These are phyloP conservation scores for Saraca asoca DNA, from an alignment of 331 rosid species.

Conservation along the genomic window DNA sequence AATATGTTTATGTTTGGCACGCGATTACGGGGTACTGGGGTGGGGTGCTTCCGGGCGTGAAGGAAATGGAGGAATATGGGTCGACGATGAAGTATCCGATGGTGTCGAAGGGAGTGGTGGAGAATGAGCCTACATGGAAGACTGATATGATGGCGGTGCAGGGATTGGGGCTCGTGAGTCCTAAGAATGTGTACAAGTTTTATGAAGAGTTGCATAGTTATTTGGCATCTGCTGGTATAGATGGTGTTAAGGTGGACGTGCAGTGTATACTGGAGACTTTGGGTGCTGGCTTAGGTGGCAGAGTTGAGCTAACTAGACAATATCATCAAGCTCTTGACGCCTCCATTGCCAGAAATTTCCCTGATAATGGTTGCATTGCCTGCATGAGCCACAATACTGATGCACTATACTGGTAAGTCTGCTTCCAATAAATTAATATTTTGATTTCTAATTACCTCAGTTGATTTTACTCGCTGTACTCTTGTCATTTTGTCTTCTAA, in stretches of 20 bases:
- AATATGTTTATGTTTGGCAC: slow-evolving; percentile 88
- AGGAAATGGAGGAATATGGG: slow-evolving; percentile 71
- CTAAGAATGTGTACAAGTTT: slow-evolving; percentile 60
- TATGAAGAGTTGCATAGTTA: slow-evolving; percentile 76
- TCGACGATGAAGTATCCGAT: slow-evolving; percentile 57
- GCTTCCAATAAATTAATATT: too few species aligned
- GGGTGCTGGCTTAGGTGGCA: slow-evolving; percentile 76
- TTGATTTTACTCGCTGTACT: too few species aligned
- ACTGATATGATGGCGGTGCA: slow-evolving; percentile 55
- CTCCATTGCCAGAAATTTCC: slow-evolving; percentile 72
- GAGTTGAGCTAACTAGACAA: slow-evolving; percentile 73
- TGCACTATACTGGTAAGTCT: slow-evolving; percentile 64
- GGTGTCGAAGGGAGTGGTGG: slow-evolving; percentile 60
- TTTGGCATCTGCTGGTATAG: slow-evolving; percentile 72
- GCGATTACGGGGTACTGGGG: slow-evolving; percentile 98
- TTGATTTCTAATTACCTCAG: too few species aligned
- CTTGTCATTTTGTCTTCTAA: too few species aligned
- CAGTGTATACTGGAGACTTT: slow-evolving; percentile 89
- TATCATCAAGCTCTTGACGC: slow-evolving; percentile 88
- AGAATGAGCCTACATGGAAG: slow-evolving; percentile 84
- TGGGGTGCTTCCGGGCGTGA: slow-evolving; percentile 69
- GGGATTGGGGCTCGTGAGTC: slow-evolving; percentile 79
- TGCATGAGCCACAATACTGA: slow-evolving; percentile 97
- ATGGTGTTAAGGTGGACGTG: slow-evolving; percentile 94
- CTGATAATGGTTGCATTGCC: slow-evolving; percentile 79